Conservation (phyloP, 1,284 basidiomycete species). For the Leccinum fuscescens region DNA sequence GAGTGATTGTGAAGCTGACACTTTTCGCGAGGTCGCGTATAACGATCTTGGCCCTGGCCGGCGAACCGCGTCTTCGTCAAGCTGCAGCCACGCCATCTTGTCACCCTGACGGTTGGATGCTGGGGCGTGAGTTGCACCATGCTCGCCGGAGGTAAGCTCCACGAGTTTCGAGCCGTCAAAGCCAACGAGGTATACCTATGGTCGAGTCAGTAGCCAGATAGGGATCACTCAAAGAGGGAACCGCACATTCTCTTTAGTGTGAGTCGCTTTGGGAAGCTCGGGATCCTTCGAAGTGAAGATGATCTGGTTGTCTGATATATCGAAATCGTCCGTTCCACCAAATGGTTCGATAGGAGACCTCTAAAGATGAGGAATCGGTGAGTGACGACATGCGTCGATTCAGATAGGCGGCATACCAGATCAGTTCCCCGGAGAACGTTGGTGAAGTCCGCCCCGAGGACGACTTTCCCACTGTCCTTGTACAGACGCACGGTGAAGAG, state of each 20-base stretch:
- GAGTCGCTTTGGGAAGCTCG: conserved; percentile 66
- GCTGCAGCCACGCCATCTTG: conserved; percentile 84
- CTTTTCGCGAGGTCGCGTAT: conserved; percentile 71
- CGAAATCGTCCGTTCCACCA: conserved; percentile 75
- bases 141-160: conserved; percentile 76
- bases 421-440: conserved; percentile 64
- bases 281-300: conserved; percentile 87
- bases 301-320: conserved; percentile 64
- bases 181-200: conserved; percentile 64
- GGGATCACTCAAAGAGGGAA: not conserved
- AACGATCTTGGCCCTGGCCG: conserved; percentile 64
- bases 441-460: conserved; percentile 49
- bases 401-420: conserved; percentile 46
- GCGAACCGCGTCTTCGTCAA: conserved; percentile 63
- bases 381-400: not conserved
- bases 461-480: conserved; percentile 52
- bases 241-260: conserved; percentile 75
- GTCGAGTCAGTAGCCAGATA: conserved; percentile 8
- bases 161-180: conserved; percentile 48
- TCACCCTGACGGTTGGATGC: conserved; percentile 65
- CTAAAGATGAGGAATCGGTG: conserved; percentile 36
- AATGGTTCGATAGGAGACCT: conserved; percentile 80
- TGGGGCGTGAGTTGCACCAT: conserved; percentile 77
- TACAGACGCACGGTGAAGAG: conserved; percentile 65
- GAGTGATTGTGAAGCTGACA: conserved; percentile 70